These are phyloP conservation scores for Podila epicladia DNA, from an alignment of 192 early-diverging fungal species.

Conservation along the genomic window DNA sequence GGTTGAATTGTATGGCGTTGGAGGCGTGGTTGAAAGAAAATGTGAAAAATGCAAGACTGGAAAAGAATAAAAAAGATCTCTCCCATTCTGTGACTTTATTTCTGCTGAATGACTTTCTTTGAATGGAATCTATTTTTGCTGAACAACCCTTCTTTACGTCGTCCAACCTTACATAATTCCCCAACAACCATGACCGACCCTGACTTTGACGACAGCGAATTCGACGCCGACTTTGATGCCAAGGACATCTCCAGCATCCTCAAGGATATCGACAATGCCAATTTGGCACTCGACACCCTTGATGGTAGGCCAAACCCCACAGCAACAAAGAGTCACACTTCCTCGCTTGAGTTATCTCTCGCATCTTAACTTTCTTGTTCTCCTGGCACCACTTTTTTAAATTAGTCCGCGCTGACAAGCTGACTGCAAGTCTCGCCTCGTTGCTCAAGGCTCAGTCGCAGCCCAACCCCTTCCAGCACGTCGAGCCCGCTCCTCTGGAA, in stretches of 20 bases:
- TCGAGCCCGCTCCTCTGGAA: slow-evolving; percentile 15
- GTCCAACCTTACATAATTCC: background rate
- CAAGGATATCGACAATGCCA: slow-evolving; percentile 37
- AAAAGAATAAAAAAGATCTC: too few species aligned
- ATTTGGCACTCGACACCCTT: slow-evolving; percentile 35
- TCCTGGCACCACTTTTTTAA: too few species aligned
- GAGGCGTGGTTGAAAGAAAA: background rate
- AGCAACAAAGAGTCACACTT: background rate
- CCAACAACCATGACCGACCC: slow-evolving; percentile 32
- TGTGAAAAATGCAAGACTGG: background rate
- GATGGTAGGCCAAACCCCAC: slow-evolving; percentile 11
- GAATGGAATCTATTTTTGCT: background rate
- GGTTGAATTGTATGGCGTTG: background rate
- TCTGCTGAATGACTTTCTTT: too few species aligned
- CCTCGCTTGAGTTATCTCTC: background rate
- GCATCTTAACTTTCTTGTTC: background rate
- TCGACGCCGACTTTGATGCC: slow-evolving; percentile 27
- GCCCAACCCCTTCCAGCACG: slow-evolving; percentile 29
- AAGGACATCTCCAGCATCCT: slow-evolving; percentile 46
- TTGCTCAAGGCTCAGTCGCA: slow-evolving; percentile 42
- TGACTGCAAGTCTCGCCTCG: slow-evolving; percentile 24
- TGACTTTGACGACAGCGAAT: slow-evolving; percentile 25
- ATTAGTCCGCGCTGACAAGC: slow-evolving; percentile 30
- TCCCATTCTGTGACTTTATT: background rate
- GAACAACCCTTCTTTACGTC: background rate